A percentile compares a stretch with the other conserved stretches of the same genome.
Evolutionary conservation across 1,284 basidiomycete genomes (phyloP).

Genomic region (Ganoderma lingzhi): DNA sequence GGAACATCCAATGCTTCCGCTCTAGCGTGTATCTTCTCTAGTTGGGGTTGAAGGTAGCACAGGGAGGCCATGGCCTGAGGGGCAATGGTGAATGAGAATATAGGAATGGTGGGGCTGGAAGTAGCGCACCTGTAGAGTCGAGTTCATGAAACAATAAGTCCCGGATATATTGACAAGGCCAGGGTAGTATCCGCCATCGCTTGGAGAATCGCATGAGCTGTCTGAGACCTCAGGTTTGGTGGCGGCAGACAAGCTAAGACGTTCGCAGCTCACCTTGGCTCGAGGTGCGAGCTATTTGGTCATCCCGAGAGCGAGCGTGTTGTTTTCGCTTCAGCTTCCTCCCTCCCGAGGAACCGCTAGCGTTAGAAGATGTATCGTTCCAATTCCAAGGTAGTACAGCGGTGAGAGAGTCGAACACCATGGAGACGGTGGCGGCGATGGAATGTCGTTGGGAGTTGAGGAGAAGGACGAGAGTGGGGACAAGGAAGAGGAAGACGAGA

Average conservation of each 20-base stretch:
- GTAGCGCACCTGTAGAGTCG: slow-evolving; percentile 81
- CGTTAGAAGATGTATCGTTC: slow-evolving; percentile 43
- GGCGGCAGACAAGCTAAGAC: not conserved
- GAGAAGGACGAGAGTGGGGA: slow-evolving; percentile 57
- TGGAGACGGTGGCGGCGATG: slow-evolving; percentile 49
- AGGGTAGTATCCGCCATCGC: slow-evolving; percentile 70
- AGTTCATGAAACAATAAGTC: slow-evolving; percentile 96
- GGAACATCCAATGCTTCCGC: slow-evolving; percentile 82
- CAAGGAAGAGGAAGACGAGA: slow-evolving; percentile 58
- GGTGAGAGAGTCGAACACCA: slow-evolving; percentile 65
- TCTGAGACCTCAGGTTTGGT: slow-evolving; percentile 13
- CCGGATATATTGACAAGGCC: slow-evolving; percentile 95
- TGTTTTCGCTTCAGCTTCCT: slow-evolving; percentile 57
- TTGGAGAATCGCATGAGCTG: slow-evolving; percentile 28
- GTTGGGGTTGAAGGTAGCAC: slow-evolving; percentile 76
- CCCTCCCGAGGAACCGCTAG: slow-evolving; percentile 44
- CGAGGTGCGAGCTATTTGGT: slow-evolving; percentile 50
- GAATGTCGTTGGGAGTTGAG: slow-evolving; percentile 45
- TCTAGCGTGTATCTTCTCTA: slow-evolving; percentile 74
- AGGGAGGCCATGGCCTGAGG: slow-evolving; percentile 84
- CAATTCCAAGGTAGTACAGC: slow-evolving; percentile 68
- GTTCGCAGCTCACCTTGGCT: slow-evolving; percentile 26
- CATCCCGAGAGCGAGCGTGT: slow-evolving; percentile 58
- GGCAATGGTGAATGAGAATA: slow-evolving; percentile 10
- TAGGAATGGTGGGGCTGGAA: not conserved